Evolutionary conservation across 164 flowering plant species (phyloP).

Genomic region (Berberis vulgaris): DNA sequence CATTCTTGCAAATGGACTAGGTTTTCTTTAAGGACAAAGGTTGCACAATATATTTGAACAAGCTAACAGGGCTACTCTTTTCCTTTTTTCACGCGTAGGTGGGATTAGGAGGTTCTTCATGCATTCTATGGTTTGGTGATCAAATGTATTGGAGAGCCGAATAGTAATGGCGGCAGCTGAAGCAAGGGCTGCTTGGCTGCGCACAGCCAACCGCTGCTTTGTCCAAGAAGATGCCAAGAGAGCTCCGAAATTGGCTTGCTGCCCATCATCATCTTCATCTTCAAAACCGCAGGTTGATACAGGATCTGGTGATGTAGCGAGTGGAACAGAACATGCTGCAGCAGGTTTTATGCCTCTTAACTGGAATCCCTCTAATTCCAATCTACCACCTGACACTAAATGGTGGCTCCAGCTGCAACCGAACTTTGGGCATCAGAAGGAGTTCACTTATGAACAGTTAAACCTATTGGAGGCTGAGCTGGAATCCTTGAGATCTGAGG

Average conservation of each 20-base stretch:
- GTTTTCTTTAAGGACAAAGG: too few relatives aligned
- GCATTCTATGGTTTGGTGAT: conserved; percentile 1
- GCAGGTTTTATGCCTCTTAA: conserved; percentile 21
- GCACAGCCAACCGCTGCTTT: conserved; percentile 80
- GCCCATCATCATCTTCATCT: conserved; percentile 40
- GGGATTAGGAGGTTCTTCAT: neutral
- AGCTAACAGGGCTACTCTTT: too few relatives aligned
- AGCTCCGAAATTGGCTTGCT: conserved; percentile 60
- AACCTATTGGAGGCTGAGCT: conserved; percentile 29
- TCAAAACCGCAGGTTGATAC: conserved; percentile 20
- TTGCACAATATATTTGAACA: too few relatives aligned
- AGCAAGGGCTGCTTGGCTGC: conserved; percentile 94
- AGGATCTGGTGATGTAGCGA: conserved; percentile 16
- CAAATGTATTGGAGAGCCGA: conserved; percentile 15
- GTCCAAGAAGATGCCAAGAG: conserved; percentile 92
- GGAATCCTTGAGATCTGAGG: conserved; percentile 15
- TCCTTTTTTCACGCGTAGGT: neutral
- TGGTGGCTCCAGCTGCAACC: conserved; percentile 48
- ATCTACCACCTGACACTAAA: conserved; percentile 26
- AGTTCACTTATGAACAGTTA: conserved; percentile 22
- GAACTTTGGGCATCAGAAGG: conserved; percentile 23
- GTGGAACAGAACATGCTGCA: conserved; percentile 13
- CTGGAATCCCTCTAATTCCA: conserved; percentile 21
- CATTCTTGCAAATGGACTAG: too few relatives aligned
- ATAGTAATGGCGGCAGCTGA: conserved; percentile 84